Conservation (phyloP, 2,329 filamentous ascomycete species). For the Sphaerulina populicola region DNA sequence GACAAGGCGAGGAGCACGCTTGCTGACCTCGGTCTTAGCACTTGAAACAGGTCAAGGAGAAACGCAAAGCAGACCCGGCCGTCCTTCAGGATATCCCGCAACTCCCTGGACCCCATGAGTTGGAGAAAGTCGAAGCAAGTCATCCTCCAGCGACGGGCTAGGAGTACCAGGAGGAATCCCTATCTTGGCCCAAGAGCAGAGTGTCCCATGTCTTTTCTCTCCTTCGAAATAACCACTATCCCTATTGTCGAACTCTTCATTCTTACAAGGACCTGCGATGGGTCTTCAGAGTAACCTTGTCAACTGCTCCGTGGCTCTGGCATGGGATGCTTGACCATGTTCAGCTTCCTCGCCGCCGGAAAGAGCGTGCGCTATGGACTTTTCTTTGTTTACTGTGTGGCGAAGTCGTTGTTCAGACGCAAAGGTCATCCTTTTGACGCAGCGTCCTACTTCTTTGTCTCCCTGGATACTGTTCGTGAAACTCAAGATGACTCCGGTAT, state of each 20-base stretch:
- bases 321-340: background rate
- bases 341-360: background rate
- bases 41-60: constrained; percentile 32
- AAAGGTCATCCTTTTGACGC: background rate
- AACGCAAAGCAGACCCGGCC: constrained; percentile 36
- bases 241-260: background rate
- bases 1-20: background rate
- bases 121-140: constrained; percentile 29
- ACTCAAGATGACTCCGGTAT: background rate
- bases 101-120: constrained; percentile 39
- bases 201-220: background rate
- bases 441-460: constrained; percentile 10
- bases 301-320: background rate
- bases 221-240: background rate
- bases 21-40: background rate
- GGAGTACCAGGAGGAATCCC: too few species aligned
- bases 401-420: background rate
- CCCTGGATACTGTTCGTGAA: background rate
- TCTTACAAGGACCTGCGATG: background rate
- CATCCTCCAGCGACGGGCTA: background rate
- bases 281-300: too few species aligned
- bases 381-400: constrained; percentile 6
- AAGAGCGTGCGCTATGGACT: background rate
- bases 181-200: too few species aligned
- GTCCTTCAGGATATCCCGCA: constrained; percentile 41